Evolutionary conservation across 2,329 filamentous ascomycete genomes (phyloP).

Genomic region (Botryotinia convoluta): DNA sequence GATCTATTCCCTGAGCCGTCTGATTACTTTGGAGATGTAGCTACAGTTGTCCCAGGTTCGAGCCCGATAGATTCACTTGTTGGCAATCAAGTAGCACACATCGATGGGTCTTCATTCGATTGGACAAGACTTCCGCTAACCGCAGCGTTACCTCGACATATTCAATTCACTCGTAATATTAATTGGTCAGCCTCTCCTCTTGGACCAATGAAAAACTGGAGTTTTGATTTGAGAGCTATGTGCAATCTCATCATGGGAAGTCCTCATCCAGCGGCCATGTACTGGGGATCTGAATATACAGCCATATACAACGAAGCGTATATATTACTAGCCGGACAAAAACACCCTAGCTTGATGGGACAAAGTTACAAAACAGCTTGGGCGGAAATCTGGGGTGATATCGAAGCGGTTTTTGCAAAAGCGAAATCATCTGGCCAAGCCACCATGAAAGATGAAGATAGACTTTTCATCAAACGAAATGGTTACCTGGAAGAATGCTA

Average conservation of each 20-base stretch:
- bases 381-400: constrained; percentile 71
- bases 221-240: constrained; percentile 69
- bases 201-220: constrained; percentile 74
- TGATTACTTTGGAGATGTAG: constrained; percentile 34
- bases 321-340: constrained; percentile 67
- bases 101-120: constrained; percentile 56
- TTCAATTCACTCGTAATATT: constrained; percentile 66
- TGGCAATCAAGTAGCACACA: constrained; percentile 1
- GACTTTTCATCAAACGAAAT: constrained; percentile 67
- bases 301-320: constrained; percentile 73
- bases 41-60: constrained; percentile 19
- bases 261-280: constrained; percentile 72
- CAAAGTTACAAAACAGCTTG: constrained; percentile 63
- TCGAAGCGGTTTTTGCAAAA: constrained; percentile 65
- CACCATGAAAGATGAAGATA: constrained; percentile 81
- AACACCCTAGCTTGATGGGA: constrained; percentile 76
- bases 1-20: constrained; percentile 5
- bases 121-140: constrained; percentile 72
- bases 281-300: constrained; percentile 71
- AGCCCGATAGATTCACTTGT: background rate
- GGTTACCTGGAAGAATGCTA: constrained; percentile 75
- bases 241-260: constrained; percentile 79
- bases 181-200: constrained; percentile 73
- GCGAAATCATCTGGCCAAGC: constrained; percentile 71
- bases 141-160: constrained; percentile 64